These are phyloP conservation scores for Dryadomyces sulphureus DNA, from an alignment of 2,329 filamentous ascomycete species.

Conservation along the genomic window DNA sequence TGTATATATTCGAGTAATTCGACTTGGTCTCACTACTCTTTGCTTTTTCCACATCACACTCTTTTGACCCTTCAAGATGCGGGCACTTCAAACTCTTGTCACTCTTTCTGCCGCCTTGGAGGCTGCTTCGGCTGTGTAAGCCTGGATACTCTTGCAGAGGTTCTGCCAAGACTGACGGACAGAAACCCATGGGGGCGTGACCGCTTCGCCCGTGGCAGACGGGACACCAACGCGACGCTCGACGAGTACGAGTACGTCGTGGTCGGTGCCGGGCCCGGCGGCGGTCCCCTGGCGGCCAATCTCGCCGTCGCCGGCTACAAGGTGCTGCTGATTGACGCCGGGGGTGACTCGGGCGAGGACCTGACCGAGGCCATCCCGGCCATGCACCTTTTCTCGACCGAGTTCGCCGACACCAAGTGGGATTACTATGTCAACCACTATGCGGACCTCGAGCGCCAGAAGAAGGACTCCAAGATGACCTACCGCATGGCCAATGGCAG, in stretches of 20 bases:
- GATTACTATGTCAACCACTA: slow-evolving; percentile 50
- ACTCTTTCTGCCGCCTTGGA: neutral
- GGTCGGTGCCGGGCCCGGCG: slow-evolving; percentile 45
- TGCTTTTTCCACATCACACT: too few species aligned
- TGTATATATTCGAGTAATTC: too few species aligned
- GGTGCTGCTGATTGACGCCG: slow-evolving; percentile 44
- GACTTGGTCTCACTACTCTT: too few species aligned
- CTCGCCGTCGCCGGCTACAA: slow-evolving; percentile 45
- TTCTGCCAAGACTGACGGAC: too few species aligned
- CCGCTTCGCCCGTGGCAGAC: neutral
- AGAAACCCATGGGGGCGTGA: neutral
- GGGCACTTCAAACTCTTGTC: neutral
- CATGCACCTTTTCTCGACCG: slow-evolving; percentile 12
- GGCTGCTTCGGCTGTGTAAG: neutral
- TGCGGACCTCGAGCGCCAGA: slow-evolving; percentile 29
- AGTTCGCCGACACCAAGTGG: slow-evolving; percentile 25
- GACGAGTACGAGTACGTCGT: slow-evolving; percentile 45
- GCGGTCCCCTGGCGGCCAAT: slow-evolving; percentile 41
- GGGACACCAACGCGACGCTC: slow-evolving; percentile 13
- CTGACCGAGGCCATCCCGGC: slow-evolving; percentile 15
- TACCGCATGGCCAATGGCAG: slow-evolving; percentile 21
- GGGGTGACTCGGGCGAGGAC: slow-evolving; percentile 30
- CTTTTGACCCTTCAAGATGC: neutral
- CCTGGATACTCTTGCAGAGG: neutral
- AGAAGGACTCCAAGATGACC: slow-evolving; percentile 34